Conservation (phyloP, 208 protist species). For the Trichomonas gallinae region DNA sequence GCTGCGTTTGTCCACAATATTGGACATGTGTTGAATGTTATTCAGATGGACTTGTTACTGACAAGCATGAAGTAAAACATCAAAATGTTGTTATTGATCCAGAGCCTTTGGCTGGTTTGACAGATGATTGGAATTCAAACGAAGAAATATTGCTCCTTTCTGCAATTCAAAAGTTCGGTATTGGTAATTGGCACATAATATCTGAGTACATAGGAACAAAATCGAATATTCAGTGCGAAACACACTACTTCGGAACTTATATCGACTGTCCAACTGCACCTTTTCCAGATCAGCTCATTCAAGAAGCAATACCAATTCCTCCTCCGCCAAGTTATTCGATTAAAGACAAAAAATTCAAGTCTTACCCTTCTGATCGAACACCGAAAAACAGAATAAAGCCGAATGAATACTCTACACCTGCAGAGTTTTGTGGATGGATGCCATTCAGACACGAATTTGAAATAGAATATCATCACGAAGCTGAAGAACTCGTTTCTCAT, state of each 20-base stretch:
- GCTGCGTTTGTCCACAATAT: not conserved
- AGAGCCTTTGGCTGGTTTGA: not conserved
- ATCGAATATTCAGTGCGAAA: not conserved
- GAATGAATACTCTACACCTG: not conserved
- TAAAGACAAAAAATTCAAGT: not conserved
- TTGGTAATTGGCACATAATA: not conserved
- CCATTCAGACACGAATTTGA: not conserved
- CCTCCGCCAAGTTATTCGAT: not conserved
- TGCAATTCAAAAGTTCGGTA: not conserved
- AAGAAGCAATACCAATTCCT: not conserved
- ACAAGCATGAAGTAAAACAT: not conserved
- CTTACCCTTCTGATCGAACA: not conserved
- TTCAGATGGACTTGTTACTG: not conserved
- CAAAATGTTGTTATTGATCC: not conserved
- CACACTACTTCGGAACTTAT: not conserved
- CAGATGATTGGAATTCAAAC: not conserved
- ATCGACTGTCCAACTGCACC: not conserved
- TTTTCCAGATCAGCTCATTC: not conserved
- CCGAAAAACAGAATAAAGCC: not conserved
- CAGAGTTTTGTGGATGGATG: not conserved
- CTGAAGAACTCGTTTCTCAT: not conserved
- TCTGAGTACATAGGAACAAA: not conserved
- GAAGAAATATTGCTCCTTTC: not conserved
- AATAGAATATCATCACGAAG: slow-evolving; percentile 6
- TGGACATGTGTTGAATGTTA: not conserved